phyloP scores from a whole-genome alignment of 805 yeast genomes.

The Candida quercuum region DNA sequence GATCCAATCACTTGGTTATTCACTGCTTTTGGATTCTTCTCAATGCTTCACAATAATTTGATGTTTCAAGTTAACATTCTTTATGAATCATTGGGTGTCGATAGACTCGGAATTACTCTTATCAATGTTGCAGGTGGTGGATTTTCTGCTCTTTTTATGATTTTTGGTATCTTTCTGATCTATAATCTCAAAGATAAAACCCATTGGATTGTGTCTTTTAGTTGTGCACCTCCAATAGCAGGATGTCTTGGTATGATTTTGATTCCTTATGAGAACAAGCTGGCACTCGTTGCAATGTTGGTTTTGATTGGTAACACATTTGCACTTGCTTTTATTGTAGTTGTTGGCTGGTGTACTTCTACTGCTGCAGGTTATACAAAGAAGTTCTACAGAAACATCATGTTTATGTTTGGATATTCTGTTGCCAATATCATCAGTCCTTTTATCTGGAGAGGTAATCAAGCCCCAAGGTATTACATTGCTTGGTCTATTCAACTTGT shows the following conservation, averaged over 20 bases:
- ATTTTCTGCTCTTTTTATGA: slow-evolving; percentile 19
- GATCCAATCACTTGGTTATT: slow-evolving; percentile 34
- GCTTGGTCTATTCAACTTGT: slow-evolving; percentile 47
- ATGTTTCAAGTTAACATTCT: slow-evolving; percentile 39
- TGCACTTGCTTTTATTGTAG: slow-evolving; percentile 23
- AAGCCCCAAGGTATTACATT: slow-evolving; percentile 34
- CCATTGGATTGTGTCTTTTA: slow-evolving; percentile 11
- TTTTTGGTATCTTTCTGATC: slow-evolving; percentile 25
- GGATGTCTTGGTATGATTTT: slow-evolving; percentile 34
- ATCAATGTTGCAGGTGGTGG: slow-evolving; percentile 36
- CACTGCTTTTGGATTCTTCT: slow-evolving; percentile 29
- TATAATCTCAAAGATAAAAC: slow-evolving; percentile 25
- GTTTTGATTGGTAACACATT: slow-evolving; percentile 29
- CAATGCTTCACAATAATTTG: slow-evolving; percentile 39
- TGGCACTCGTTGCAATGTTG: slow-evolving; percentile 24
- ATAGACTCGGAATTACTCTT: slow-evolving; percentile 35
- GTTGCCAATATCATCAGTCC: slow-evolving; percentile 40
- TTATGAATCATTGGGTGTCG: slow-evolving; percentile 29
- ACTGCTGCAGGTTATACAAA: slow-evolving; percentile 36
- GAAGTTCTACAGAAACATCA: slow-evolving; percentile 31
- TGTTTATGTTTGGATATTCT: slow-evolving; percentile 33
- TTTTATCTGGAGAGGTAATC: slow-evolving; percentile 36
- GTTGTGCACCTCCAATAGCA: slow-evolving; percentile 23
- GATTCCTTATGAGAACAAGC: slow-evolving; percentile 32
- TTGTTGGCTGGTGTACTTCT: slow-evolving; percentile 7